Evolutionary conservation across 176 grass and related monocot species (phyloP).

Genomic region (Carex pumila): DNA sequence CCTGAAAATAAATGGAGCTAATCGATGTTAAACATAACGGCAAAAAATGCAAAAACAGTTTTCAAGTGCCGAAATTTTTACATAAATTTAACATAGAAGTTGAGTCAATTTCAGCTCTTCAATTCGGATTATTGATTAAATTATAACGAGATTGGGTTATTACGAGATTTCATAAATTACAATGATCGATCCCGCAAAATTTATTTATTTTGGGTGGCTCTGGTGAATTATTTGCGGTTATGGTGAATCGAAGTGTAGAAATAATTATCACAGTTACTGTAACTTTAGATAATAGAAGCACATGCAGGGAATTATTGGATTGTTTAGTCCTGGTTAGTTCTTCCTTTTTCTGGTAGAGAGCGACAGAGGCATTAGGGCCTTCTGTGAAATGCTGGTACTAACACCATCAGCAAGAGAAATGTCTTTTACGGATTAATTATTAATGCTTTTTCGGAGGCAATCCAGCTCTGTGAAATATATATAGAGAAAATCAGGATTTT

Average conservation of each 20-base stretch:
- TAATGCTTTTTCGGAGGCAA: too few relatives aligned
- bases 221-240: background rate
- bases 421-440: too few relatives aligned
- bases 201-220: background rate
- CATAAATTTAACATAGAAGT: background rate
- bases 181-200: background rate
- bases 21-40: background rate
- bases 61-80: background rate
- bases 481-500: too few relatives aligned
- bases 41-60: background rate
- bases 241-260: background rate
- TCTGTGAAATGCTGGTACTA: too few relatives aligned
- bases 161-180: background rate
- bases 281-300: too few relatives aligned
- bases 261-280: conserved; percentile 15
- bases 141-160: background rate
- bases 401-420: too few relatives aligned
- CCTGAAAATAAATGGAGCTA: background rate
- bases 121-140: background rate
- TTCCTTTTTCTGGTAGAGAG: too few relatives aligned
- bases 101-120: background rate
- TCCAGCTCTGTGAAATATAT: too few relatives aligned
- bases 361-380: too few relatives aligned
- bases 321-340: too few relatives aligned
- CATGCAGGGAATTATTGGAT: too few relatives aligned